Conservation (phyloP, 345 rosid species). For the Sonneratia alba region DNA sequence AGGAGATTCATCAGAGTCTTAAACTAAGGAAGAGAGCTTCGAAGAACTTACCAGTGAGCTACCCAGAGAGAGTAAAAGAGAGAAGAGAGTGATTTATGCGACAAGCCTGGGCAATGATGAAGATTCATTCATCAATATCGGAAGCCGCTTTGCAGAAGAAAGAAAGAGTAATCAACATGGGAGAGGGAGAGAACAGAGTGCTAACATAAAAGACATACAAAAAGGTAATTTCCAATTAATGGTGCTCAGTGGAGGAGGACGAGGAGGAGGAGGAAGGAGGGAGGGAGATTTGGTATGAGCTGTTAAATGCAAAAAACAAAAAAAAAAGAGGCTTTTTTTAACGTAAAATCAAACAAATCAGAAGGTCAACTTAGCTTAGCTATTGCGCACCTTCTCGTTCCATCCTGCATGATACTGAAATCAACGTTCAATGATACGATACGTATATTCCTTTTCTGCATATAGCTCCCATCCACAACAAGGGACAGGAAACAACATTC, state of each 20-base stretch:
- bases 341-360: background rate
- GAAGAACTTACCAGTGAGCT: no score
- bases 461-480: no score
- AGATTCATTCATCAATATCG: background rate
- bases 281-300: constrained; percentile 4
- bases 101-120: background rate
- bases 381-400: background rate
- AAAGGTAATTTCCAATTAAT: background rate
- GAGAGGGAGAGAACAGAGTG: background rate
- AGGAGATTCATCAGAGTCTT: no score
- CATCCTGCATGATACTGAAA: no score
- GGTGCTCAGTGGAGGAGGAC: constrained; percentile 8
- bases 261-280: background rate
- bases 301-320: background rate
- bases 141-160: background rate
- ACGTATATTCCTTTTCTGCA: no score
- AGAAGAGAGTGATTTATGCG: no score
- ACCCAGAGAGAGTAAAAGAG: no score
- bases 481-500: background rate
- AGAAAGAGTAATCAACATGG: background rate
- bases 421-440: no score
- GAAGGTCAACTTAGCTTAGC: constrained; percentile 7
- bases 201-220: constrained; percentile 2
- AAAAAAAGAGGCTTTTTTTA: background rate
- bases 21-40: no score